Conservation (phyloP, 148 eudicot genomes). For the Rhododendron ferrugineum region DNA sequence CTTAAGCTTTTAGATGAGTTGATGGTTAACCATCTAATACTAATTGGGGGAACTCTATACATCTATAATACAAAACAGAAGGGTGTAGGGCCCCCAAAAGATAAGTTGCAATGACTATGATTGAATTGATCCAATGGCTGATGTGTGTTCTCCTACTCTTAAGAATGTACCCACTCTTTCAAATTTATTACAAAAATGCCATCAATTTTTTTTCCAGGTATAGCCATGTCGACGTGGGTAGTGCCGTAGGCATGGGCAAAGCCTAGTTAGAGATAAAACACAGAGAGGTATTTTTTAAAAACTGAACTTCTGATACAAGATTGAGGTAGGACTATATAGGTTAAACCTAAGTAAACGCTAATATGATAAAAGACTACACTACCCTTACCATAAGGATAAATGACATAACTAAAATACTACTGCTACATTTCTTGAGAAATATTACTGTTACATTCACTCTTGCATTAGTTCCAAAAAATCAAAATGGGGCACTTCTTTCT, state of each 20-base stretch:
- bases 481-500: background rate
- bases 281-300: background rate
- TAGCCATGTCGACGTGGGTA: no score
- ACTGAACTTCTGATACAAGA: background rate
- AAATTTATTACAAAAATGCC: no score
- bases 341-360: background rate
- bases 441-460: background rate
- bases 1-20: background rate
- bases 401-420: background rate
- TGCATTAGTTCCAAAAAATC: background rate
- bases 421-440: background rate
- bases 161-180: no score
- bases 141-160: no score
- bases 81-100: no score
- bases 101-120: no score
- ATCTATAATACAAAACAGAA: background rate
- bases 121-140: no score
- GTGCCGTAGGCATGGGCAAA: no score
- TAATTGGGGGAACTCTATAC: background rate
- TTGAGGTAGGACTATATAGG: background rate
- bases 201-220: no score
- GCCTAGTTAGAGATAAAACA: background rate
- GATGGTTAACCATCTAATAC: background rate
- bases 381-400: background rate
- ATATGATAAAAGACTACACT: background rate